Evolutionary conservation across 441 rosid species (phyloP).

Genomic region (Adansonia grandidieri): DNA sequence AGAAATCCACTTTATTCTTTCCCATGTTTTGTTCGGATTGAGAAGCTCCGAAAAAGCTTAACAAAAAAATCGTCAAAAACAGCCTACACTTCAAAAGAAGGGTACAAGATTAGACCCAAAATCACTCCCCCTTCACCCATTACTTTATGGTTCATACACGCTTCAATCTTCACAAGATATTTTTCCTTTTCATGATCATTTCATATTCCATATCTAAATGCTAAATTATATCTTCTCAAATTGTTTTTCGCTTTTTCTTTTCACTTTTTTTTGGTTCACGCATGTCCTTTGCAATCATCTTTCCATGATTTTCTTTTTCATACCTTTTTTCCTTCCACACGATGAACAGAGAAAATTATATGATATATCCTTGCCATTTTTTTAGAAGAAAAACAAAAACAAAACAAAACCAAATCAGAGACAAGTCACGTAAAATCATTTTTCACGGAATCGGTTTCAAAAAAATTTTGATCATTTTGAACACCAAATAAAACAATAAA

Average conservation of each 20-base stretch:
- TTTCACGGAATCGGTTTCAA: not conserved
- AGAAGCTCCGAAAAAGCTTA: not conserved
- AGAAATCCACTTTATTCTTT: not conserved
- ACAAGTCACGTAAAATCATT: not conserved
- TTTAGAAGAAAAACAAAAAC: not conserved
- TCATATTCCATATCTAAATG: not conserved
- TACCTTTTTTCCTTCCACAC: not conserved
- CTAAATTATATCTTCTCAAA: not conserved
- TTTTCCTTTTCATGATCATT: not conserved
- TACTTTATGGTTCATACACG: not conserved
- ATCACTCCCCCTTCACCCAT: not conserved
- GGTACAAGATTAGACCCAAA: not conserved
- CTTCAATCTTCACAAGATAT: not conserved
- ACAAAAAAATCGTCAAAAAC: not conserved
- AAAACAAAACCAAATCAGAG: not conserved
- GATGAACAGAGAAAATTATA: not conserved
- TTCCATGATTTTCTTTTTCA: not conserved
- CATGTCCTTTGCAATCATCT: slow-evolving; percentile 21
- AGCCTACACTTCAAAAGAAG: too few species aligned
- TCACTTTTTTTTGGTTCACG: not conserved
- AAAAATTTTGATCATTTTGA: too few species aligned
- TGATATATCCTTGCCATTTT: not conserved
- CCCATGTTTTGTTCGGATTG: not conserved
- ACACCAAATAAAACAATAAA: too few species aligned
- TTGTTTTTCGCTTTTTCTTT: not conserved